Evolutionary conservation across 768 basidiomycete genomes (phyloP).

Genomic region (Daedaleopsis sinensis): DNA sequence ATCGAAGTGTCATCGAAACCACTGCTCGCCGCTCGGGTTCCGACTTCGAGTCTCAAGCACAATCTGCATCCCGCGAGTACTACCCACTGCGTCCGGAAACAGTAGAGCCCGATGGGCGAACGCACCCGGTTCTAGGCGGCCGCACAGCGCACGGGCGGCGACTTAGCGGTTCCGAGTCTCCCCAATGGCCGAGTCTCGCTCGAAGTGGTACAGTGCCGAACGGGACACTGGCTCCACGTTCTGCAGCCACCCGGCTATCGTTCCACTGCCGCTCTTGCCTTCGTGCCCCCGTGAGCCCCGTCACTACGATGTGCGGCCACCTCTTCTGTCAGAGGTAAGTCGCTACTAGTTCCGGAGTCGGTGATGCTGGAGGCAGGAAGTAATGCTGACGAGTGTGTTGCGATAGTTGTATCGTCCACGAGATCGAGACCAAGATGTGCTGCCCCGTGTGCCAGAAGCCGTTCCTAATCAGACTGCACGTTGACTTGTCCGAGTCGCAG

Average conservation of each 20-base stretch:
- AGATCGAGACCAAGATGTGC: background rate
- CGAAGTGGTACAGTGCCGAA: background rate
- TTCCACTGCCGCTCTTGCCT: background rate
- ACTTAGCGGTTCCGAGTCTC: background rate
- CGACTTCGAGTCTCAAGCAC: too few relatives aligned
- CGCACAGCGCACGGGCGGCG: too few relatives aligned
- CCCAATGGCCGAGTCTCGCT: background rate
- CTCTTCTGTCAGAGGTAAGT: constrained; percentile 1
- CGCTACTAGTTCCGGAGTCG: background rate
- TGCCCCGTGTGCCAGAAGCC: constrained; percentile 2
- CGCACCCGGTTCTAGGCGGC: too few relatives aligned
- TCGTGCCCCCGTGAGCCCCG: background rate
- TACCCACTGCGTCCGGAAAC: too few relatives aligned
- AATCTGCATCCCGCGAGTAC: too few relatives aligned
- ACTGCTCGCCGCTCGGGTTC: too few relatives aligned
- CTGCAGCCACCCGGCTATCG: background rate
- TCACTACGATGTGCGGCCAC: constrained; percentile 1
- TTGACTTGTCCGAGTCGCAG: background rate
- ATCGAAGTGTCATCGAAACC: too few relatives aligned
- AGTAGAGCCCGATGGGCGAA: too few relatives aligned
- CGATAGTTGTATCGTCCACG: background rate
- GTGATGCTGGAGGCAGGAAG: too few relatives aligned
- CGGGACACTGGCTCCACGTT: background rate
- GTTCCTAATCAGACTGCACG: background rate
- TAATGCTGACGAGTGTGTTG: background rate